phyloP scores from a whole-genome alignment of 495 filamentous ascomycete species.

The Amorphotheca resinae region DNA sequence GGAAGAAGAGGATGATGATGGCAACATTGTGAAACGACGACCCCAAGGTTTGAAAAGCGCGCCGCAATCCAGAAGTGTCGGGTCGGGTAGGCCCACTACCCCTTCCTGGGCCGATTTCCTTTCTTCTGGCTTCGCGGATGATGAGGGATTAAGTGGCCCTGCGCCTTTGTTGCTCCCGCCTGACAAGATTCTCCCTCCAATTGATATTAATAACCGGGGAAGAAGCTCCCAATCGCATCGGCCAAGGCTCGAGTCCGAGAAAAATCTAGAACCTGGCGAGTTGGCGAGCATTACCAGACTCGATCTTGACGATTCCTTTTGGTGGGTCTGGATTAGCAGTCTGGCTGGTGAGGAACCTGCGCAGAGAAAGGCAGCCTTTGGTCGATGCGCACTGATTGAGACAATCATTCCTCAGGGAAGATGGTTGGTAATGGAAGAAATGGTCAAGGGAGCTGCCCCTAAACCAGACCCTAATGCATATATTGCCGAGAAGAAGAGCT shows the following conservation, averaged over 20 bases:
- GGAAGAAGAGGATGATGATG: constrained; percentile 43
- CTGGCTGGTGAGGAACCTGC: constrained; percentile 79
- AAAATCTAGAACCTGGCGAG: constrained; percentile 76
- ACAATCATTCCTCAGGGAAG: constrained; percentile 67
- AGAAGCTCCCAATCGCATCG: constrained; percentile 83
- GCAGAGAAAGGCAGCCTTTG: constrained; percentile 82
- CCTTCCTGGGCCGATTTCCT: constrained; percentile 79
- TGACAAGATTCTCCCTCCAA: constrained; percentile 81
- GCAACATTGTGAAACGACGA: constrained; percentile 13
- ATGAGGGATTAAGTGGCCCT: constrained; percentile 44
- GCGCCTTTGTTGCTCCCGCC: constrained; percentile 67
- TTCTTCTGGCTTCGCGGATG: constrained; percentile 80
- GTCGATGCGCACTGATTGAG: constrained; percentile 83
- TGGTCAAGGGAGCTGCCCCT: constrained; percentile 84
- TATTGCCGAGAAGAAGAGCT: constrained; percentile 85
- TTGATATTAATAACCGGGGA: constrained; percentile 50
- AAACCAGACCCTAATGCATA: constrained; percentile 75
- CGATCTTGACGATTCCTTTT: constrained; percentile 90
- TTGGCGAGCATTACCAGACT: constrained; percentile 79
- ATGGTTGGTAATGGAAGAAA: constrained; percentile 93
- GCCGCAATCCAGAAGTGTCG: constrained; percentile 38
- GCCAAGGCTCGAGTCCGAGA: constrained; percentile 48
- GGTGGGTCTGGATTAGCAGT: constrained; percentile 99
- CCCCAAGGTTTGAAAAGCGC: constrained; percentile 34
- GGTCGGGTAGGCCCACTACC: constrained; percentile 75